Percentiles rank a stretch among this genome's conserved stretches.
phyloP scores from a whole-genome alignment of 108 stramenopile genomes.

The Nannochloropsis gaditana region DNA sequence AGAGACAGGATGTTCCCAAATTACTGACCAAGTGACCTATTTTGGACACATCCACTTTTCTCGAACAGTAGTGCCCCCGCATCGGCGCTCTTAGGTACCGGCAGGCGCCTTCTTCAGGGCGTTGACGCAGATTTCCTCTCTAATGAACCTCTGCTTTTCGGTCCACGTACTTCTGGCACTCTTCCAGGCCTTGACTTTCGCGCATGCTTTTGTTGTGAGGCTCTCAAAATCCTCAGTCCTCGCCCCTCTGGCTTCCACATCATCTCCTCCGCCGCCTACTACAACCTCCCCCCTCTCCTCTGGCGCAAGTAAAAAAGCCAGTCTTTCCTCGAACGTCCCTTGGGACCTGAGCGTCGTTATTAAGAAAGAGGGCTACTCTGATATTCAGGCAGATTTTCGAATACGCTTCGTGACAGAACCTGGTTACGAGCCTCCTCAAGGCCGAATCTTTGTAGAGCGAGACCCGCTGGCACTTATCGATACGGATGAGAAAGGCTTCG shows the following conservation, averaged over 20 bases:
- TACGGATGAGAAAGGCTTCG: neutral
- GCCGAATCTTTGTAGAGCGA: constrained; percentile 13
- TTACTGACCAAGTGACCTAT: no score
- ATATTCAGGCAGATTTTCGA: constrained; percentile 14
- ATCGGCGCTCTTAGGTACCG: no score
- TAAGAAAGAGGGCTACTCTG: neutral
- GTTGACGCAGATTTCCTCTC: no score
- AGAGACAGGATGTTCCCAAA: no score
- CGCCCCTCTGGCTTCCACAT: neutral
- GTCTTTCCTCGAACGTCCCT: neutral
- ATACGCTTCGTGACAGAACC: neutral
- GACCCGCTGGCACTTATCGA: neutral
- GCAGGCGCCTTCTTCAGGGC: no score
- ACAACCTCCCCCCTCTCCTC: neutral
- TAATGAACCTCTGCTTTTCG: no score
- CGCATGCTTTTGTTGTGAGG: neutral
- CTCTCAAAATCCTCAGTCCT: no score
- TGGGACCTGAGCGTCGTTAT: neutral
- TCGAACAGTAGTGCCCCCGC: no score
- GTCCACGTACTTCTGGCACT: neutral
- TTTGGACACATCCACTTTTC: no score
- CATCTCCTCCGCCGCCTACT: neutral
- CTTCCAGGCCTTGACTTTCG: neutral
- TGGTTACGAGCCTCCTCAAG: constrained; percentile 7
- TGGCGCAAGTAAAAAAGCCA: neutral